Evolutionary conservation across 768 basidiomycete species (phyloP).

Genomic region (Infundibulicybe gibba): DNA sequence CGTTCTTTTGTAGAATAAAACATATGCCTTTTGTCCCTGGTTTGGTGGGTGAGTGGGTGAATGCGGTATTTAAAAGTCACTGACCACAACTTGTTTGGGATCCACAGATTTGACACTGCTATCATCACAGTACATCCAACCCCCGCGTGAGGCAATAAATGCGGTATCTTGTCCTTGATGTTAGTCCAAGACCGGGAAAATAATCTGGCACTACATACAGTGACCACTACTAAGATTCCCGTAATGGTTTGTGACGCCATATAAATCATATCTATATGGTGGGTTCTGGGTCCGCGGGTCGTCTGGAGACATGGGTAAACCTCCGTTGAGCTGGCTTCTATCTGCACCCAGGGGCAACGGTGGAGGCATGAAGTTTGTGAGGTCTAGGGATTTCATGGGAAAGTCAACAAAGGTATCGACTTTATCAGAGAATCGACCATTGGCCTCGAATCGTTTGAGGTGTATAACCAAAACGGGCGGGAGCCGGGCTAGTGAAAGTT

Average conservation of each 20-base stretch:
- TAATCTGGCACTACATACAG: conserved; percentile 53
- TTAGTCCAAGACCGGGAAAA: conserved; percentile 2
- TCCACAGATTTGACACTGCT: conserved; percentile 77
- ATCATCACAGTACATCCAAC: conserved; percentile 95
- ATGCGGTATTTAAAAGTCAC: conserved; percentile 20
- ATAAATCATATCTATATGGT: conserved; percentile 91
- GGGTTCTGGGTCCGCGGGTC: conserved; percentile 84
- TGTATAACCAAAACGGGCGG: conserved; percentile 93
- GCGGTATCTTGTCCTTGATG: conserved; percentile 73
- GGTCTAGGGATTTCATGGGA: conserved; percentile 59
- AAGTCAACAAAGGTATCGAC: conserved; percentile 94
- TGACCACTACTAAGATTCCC: conserved; percentile 94
- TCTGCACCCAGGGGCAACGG: conserved; percentile 66
- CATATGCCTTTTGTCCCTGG: conserved; percentile 64
- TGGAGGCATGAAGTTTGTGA: conserved; percentile 83
- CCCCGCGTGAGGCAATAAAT: conserved; percentile 79
- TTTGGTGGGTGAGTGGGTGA: background rate
- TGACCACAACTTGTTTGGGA: conserved; percentile 78
- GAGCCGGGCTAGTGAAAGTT: conserved; percentile 84
- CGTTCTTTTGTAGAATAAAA: conserved; percentile 76
- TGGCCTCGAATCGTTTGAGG: conserved; percentile 87
- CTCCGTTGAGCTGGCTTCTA: conserved; percentile 43
- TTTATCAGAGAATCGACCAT: conserved; percentile 93
- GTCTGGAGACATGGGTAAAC: conserved; percentile 40
- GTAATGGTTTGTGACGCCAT: conserved; percentile 94